Evolutionary conservation across 129 eudicot genomes (phyloP), one percentile per base, ranked within the genome.

Genomic region (Centella asiatica): DNA sequence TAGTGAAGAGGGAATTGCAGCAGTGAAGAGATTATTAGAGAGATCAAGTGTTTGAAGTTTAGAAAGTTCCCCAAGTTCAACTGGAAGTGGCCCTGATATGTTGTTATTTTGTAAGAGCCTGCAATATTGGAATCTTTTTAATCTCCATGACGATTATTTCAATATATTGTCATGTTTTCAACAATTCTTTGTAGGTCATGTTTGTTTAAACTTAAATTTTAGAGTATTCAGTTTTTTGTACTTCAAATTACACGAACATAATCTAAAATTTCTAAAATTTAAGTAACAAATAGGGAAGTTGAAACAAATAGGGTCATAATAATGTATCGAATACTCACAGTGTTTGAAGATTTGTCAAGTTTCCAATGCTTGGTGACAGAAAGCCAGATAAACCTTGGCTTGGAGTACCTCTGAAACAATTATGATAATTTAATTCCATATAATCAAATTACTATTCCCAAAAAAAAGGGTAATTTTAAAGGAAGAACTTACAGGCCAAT

Each of bases 21-120:
- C 99, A 2, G 75, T 76, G 13, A 87, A 77, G 72, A 66, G 27
- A 58, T 92, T 92, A 64, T 80, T 51, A 18, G 99, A 92, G 62
- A 92, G 86, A 78, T 92, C 96, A 71, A 92, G 83, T 74, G 83
- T 77, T 68, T 84, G 81, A 73, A 92, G 90, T 55, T 87, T 84
- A n/a, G 82, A 71, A 4, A 92, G 79, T 79, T 64, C 72, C 37
- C 99, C 96, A 18, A 92, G 64, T 69, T 84, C 99, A 57, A 75
- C 34, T 51, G 99, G 99, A 17, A 92, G 75, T 59, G 83, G 69
- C 61, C 99, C 99, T 37, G 86, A 62, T 63, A 92, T 74, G 45
- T 82, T 78, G 50, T 92, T 92, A 67, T 82, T 85, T 65, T 84
- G 96, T 27, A 92, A 53, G 15, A 80, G 70, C 72, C 98, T 92